Conservation (phyloP, 2,329 filamentous ascomycete species). For the Penicillium brasilianum region DNA sequence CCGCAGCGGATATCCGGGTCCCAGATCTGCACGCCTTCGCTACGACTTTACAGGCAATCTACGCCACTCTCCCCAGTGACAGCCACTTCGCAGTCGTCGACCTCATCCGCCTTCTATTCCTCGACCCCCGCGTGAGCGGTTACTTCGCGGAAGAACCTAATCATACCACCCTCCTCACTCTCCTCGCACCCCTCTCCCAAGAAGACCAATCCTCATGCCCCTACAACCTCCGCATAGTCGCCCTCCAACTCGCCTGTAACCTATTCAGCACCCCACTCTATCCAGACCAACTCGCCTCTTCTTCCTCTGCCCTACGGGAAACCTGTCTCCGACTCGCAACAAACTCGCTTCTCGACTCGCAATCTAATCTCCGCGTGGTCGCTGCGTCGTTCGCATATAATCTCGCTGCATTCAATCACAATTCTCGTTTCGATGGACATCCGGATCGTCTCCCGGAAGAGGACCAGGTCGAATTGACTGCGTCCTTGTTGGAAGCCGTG, state of each 20-base stretch:
- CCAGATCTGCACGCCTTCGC: slow-evolving; percentile 73
- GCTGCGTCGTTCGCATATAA: slow-evolving; percentile 86
- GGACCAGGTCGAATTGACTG: slow-evolving; percentile 80
- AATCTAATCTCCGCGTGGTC: slow-evolving; percentile 77
- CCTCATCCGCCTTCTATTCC: slow-evolving; percentile 75
- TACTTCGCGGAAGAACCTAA: slow-evolving; percentile 78
- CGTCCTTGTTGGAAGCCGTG: slow-evolving; percentile 78
- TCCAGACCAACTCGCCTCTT: slow-evolving; percentile 63
- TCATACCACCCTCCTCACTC: slow-evolving; percentile 65
- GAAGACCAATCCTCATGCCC: slow-evolving; percentile 65
- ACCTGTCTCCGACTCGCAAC: slow-evolving; percentile 73
- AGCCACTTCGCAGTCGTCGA: slow-evolving; percentile 83
- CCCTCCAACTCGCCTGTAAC: slow-evolving; percentile 84
- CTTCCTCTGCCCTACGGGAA: slow-evolving; percentile 57
- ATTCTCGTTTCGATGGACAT: slow-evolving; percentile 63
- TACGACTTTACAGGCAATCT: slow-evolving; percentile 62
- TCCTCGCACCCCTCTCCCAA: slow-evolving; percentile 56
- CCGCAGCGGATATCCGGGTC: slow-evolving; percentile 69
- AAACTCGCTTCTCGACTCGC: slow-evolving; percentile 76
- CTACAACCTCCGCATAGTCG: slow-evolving; percentile 82
- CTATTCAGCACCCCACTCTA: slow-evolving; percentile 80
- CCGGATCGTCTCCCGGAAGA: slow-evolving; percentile 67
- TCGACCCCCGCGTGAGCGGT: slow-evolving; percentile 77
- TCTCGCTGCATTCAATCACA: slow-evolving; percentile 72
- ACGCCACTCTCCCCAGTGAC: slow-evolving; percentile 63